Conservation (phyloP, 768 basidiomycete species). For the Basidioascus undulatus region DNA sequence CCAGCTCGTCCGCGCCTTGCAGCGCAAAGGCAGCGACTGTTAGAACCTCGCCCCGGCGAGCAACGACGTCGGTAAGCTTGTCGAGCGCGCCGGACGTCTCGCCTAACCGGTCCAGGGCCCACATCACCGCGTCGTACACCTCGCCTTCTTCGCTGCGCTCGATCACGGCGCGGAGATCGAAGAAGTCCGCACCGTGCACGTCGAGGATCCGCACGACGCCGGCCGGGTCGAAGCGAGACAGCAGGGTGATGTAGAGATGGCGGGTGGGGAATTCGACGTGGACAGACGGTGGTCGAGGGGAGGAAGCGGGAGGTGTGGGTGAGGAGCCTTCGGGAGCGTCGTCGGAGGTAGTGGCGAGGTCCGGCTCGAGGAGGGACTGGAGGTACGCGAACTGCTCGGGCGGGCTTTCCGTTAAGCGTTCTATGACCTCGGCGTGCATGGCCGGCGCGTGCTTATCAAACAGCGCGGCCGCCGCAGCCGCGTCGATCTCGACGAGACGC, state of each 20-base stretch:
- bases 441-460: conserved; percentile 43
- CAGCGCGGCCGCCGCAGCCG: conserved; percentile 39
- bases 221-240: conserved; percentile 44
- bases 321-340: conserved; percentile 15
- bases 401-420: conserved; percentile 25
- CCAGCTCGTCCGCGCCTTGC: neutral
- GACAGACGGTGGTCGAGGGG: conserved; percentile 16
- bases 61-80: conserved; percentile 29
- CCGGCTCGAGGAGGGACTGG: conserved; percentile 38
- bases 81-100: conserved; percentile 37
- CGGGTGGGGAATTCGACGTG: conserved; percentile 30
- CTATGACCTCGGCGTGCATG: conserved; percentile 40
- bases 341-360: conserved; percentile 16
- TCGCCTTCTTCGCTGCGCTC: conserved; percentile 39
- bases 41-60: conserved; percentile 11
- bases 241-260: conserved; percentile 41
- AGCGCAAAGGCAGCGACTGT: conserved; percentile 7
- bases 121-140: conserved; percentile 55
- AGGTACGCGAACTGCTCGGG: conserved; percentile 52
- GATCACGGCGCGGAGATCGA: conserved; percentile 33
- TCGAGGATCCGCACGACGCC: conserved; percentile 38
- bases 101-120: conserved; percentile 45
- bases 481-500: conserved; percentile 28
- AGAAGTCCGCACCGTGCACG: conserved; percentile 26
- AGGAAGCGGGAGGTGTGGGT: conserved; percentile 12